A percentile compares a stretch with the other conserved stretches of the same genome.
phyloP scores from a whole-genome alignment of 495 filamentous ascomycete genomes.

The Penicillium psychrofluorescens region DNA sequence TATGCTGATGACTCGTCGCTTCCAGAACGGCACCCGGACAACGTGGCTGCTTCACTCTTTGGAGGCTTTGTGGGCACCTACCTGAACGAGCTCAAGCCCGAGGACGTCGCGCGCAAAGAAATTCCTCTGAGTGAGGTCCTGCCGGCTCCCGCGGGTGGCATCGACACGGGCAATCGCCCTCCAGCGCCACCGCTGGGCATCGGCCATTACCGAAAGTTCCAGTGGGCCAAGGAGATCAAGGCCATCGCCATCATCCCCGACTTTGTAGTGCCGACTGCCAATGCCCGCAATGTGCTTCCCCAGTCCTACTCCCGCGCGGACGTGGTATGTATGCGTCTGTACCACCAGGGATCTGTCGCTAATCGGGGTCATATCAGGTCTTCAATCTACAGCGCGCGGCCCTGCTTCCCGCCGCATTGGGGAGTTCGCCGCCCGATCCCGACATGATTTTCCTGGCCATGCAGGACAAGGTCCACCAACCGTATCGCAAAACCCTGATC shows the following conservation, averaged over 20 bases:
- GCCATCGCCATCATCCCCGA: conserved; percentile 89
- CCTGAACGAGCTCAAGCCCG: conserved; percentile 78
- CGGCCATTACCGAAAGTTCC: conserved; percentile 88
- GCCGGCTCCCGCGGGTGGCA: conserved; percentile 74
- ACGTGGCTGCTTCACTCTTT: conserved; percentile 88
- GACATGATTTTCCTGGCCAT: conserved; percentile 92
- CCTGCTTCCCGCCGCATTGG: conserved; percentile 76
- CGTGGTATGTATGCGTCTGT: conserved; percentile 46
- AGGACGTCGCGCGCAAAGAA: conserved; percentile 77
- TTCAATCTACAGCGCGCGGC: conserved; percentile 94
- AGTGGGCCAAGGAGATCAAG: conserved; percentile 88
- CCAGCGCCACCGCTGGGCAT: conserved; percentile 85
- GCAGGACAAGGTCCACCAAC: conserved; percentile 97
- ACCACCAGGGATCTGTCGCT: no score
- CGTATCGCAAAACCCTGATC: conserved; percentile 81
- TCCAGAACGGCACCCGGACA: conserved; percentile 87
- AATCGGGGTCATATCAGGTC: conserved; percentile 37
- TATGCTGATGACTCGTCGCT: background rate
- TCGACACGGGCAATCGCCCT: conserved; percentile 76
- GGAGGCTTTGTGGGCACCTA: conserved; percentile 97
- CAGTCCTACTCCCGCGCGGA: conserved; percentile 67
- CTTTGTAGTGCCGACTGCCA: conserved; percentile 86
- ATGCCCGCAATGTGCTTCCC: conserved; percentile 77
- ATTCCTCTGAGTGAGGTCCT: conserved; percentile 95
- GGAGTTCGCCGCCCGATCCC: conserved; percentile 81